Base-by-base conservation (phyloP, 2,329 filamentous ascomycete genomes). In the Trichoderma aggressivum region DNA sequence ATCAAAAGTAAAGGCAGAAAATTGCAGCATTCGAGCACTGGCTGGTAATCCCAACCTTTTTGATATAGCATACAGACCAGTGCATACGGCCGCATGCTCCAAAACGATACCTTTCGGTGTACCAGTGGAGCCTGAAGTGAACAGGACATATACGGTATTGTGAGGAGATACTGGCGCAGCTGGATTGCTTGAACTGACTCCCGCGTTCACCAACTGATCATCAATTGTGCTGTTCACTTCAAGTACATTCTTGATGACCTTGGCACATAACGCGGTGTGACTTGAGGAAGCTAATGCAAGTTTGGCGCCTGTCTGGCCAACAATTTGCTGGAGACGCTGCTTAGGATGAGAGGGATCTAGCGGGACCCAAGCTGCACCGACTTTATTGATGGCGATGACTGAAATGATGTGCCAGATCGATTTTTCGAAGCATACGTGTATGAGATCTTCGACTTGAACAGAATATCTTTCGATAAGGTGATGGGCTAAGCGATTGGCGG, bases 101-200 rank as follows among this genome's bases (percentile, higher is more conserved):
- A 74, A 68, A 10, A 74, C 70, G 2, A 75, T 53, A 1, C 73
- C 84, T 77, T 86, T 87, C 2, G 85, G 85, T 21, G 78, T 78
- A 7, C 85, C 85, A 1, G 85, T 87, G 30, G 82, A 86, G 18
- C 85, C 85, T 5, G 84, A 86, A 26, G 85, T 87, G 74, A 86
- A 87, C 75, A 86, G 82, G 73, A 86, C 83, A 36, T 75, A 78
- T 5, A 24, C 65, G 26, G 55, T 18, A 21, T 68, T 16, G 5
- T 34, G 18, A 21, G 65, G 24, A 7, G 65, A 60, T 11, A 68
- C 21, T 14, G 24, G 0, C 24, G 61, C 65, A 14, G 4, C 24
- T n/a, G 36, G 18, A 7, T 34, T 32, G 10, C 4, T 14, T 26
- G 21, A 7, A 14, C n/a, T 34, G 12, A 14, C 16, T 18, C n/a